Evolutionary conservation across 169 alveolate species (phyloP).

Genomic region (Plasmodium sp.): DNA sequence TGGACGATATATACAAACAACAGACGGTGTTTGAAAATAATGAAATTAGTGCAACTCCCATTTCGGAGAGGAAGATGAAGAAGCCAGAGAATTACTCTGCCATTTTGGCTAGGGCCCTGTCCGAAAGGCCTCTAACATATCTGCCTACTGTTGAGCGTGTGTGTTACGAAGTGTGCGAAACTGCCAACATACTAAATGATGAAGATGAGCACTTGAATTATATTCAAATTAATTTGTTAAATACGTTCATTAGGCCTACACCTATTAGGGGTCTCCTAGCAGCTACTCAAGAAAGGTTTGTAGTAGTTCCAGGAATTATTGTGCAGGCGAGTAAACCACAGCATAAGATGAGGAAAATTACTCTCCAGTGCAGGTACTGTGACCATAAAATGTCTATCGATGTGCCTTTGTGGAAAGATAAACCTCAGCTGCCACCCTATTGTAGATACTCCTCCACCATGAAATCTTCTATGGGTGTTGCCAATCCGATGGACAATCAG

Average conservation of each 20-base stretch:
- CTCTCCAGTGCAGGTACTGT: conserved; percentile 93
- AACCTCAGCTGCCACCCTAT: conserved; percentile 83
- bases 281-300: conserved; percentile 90
- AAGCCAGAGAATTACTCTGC: conserved; percentile 81
- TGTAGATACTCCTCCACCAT: conserved; percentile 83
- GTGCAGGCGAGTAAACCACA: conserved; percentile 94
- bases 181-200: conserved; percentile 79
- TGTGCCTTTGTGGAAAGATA: conserved; percentile 92
- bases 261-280: conserved; percentile 82
- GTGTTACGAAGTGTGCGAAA: conserved; percentile 84
- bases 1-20: conserved; percentile 84
- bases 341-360: conserved; percentile 87
- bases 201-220: conserved; percentile 81
- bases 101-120: conserved; percentile 81
- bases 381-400: conserved; percentile 90
- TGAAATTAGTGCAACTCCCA: conserved; percentile 76
- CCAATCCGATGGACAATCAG: conserved; percentile 78
- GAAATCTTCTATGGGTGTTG: conserved; percentile 79
- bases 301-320: conserved; percentile 96
- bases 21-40: conserved; percentile 79
- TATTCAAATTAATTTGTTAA: conserved; percentile 82
- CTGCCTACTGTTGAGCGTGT: conserved; percentile 83
- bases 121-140: conserved; percentile 83
- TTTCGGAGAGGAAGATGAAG: conserved; percentile 71
- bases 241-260: conserved; percentile 83